Conservation (phyloP, 352 stramenopile species). For the Plasmopara muralis region DNA sequence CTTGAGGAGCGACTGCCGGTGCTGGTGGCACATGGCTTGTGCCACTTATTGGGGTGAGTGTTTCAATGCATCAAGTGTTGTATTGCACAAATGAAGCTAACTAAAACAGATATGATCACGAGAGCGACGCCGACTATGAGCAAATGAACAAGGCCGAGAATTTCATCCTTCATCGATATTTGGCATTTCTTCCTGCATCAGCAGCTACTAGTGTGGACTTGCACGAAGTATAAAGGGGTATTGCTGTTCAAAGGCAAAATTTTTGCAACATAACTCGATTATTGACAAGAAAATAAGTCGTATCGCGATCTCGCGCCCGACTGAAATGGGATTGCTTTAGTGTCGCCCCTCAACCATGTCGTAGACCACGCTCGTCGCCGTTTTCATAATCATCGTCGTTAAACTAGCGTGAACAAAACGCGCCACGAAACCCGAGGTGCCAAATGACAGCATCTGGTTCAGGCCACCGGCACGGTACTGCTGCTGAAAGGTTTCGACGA, state of each 20-base stretch:
- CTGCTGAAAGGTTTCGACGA: conserved; percentile 63
- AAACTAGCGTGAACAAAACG: conserved; percentile 73
- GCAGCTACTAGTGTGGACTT: neutral
- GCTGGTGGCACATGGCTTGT: conserved; percentile 71
- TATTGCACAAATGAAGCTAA: conserved; percentile 4
- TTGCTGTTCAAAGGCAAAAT: conserved; percentile 5
- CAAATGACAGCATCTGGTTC: conserved; percentile 73
- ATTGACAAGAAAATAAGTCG: neutral
- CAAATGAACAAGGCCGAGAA: conserved; percentile 68
- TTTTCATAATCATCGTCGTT: conserved; percentile 91
- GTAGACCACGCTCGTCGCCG: conserved; percentile 77
- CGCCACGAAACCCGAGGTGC: conserved; percentile 73
- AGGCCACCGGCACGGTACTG: conserved; percentile 73
- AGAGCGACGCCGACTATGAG: conserved; percentile 67
- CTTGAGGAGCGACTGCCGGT: conserved; percentile 65
- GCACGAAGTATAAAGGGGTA: too few relatives aligned
- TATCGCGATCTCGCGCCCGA: neutral
- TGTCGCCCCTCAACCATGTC: conserved; percentile 54
- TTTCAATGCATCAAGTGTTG: neutral
- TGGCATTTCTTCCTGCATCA: conserved; percentile 23
- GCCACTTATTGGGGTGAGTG: conserved; percentile 71
- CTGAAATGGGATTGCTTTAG: conserved; percentile 9
- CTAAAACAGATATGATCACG: conserved; percentile 67
- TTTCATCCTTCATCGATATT: conserved; percentile 54
- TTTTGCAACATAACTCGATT: neutral